Percentiles rank a stretch among this genome's conserved stretches.
Conservation (phyloP, 2,329 filamentous ascomycete species). For the Elsinoe arachidis region DNA sequence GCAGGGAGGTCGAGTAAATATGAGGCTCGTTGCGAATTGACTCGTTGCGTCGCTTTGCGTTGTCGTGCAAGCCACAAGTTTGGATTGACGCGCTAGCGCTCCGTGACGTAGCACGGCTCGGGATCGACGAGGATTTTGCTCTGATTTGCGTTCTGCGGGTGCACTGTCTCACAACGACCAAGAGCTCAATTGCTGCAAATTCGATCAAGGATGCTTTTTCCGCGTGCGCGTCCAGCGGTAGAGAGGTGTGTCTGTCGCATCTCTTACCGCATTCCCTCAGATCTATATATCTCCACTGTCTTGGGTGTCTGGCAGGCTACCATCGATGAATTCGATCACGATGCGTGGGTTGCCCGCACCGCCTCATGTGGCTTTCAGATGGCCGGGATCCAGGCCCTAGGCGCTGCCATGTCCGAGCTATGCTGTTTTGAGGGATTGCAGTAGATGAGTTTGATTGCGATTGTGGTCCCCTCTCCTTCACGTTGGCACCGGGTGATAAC, state of each 20-base stretch:
- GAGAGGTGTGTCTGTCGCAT: neutral
- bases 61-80: conserved; percentile 1
- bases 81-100: neutral
- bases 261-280: neutral
- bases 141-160: neutral
- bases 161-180: neutral
- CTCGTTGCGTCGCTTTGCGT: neutral
- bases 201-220: neutral
- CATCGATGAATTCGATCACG: neutral
- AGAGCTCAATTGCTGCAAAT: no score
- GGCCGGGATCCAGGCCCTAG: neutral
- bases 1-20: neutral
- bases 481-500: neutral
- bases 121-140: neutral
- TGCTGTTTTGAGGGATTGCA: neutral
- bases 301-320: neutral
- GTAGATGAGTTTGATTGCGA: neutral
- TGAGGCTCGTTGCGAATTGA: neutral
- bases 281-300: conserved; percentile 7
- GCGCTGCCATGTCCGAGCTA: neutral
- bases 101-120: neutral
- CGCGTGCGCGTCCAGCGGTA: neutral
- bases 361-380: conserved; percentile 1
- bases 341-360: neutral
- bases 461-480: neutral